phyloP scores from a whole-genome alignment of 2,329 filamentous ascomycete species.

The Aureobasidium mangrovei region DNA sequence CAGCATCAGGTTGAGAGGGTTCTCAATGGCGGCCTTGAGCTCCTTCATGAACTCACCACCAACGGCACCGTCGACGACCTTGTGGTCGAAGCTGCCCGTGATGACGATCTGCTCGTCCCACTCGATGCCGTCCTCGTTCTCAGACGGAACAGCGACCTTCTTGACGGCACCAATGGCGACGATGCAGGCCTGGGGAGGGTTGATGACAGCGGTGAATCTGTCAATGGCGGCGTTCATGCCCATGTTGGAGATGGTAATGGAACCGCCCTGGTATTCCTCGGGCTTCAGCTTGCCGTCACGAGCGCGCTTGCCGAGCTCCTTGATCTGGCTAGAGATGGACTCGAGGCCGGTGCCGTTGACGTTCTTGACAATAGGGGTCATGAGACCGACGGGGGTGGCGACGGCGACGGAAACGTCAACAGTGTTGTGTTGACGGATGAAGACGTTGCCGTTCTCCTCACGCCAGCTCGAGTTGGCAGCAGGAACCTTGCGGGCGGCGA shows the following conservation, averaged over 20 bases:
- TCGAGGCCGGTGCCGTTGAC: conserved; percentile 81
- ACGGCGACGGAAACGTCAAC: conserved; percentile 96
- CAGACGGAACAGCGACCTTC: conserved; percentile 84
- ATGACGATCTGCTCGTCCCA: conserved; percentile 98
- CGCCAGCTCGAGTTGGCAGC: conserved; percentile 92
- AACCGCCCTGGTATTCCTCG: conserved; percentile 97
- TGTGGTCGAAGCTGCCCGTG: conserved; percentile 96
- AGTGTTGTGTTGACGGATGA: conserved; percentile 86
- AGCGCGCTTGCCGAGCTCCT: conserved; percentile 93
- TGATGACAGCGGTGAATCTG: conserved; percentile 97
- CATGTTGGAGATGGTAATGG: conserved; percentile 99
- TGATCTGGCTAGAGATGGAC: conserved; percentile 80
- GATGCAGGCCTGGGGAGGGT: conserved; percentile 94
- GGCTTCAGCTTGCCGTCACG: conserved; percentile 98
- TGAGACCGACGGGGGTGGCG: conserved; percentile 83
- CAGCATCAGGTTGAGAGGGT: conserved; percentile 88
- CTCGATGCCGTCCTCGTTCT: conserved; percentile 79
- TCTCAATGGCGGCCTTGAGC: conserved; percentile 96
- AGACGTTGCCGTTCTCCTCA: conserved; percentile 61
- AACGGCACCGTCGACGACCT: conserved; percentile 92
- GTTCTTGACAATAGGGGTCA: conserved; percentile 92
- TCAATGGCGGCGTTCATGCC: conserved; percentile 97
- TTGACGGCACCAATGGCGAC: conserved; percentile 88
- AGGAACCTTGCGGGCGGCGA: conserved; percentile 87
- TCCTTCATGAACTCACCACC: conserved; percentile 95